Evolutionary conservation across 805 yeast species (phyloP), one percentile per base, ranked within the genome.

Genomic region (Saccharomycopsis sp.): DNA sequence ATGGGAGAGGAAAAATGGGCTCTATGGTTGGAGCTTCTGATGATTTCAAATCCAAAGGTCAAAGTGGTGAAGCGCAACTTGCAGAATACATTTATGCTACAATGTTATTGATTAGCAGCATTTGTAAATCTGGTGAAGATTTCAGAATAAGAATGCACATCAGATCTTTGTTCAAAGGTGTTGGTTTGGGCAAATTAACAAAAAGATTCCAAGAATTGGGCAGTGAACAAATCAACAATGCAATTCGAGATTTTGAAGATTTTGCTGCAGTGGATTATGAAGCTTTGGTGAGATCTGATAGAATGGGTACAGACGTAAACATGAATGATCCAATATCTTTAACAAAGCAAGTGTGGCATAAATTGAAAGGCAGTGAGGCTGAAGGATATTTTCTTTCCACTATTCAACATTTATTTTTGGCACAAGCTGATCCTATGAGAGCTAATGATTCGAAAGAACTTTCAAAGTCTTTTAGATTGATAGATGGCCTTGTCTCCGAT

Each of bases 21-120:
- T 84, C 96, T 1, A 59, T 80, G 52, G 97, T 89, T 6, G 96
- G 96, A 2, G 95, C 96, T 0, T 79, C 85, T 44, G 92, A 80
- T 7, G 96, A 89, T 50, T 69, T 76, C 40, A 77, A 75, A 44
- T 58, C 69, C 5, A 63, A 67, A 2, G 73, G 76, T 0, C 51
- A 57, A 8, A 60, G 60, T 18, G 69, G 75, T 19, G 89, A 83
- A 53, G 69, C 68, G 41, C 73, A 77, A 42, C 61, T 85, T 19
- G 61, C 71, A 45, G 95, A 87, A 42, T 88, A 83, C 57, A 69
- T 81, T 12, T 60, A 80, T 37, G 67, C 83, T 2, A 77, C 94
- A 0, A 64, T 86, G 65, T 69, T 83, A 30, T 65, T 89, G 31
- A 64, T 86, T 25, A 77, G 78, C 50, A 75, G 86, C 1, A 65